Evolutionary conservation across 2,329 filamentous ascomycete genomes (phyloP).

Genomic region (Ophiostoma piceae): DNA sequence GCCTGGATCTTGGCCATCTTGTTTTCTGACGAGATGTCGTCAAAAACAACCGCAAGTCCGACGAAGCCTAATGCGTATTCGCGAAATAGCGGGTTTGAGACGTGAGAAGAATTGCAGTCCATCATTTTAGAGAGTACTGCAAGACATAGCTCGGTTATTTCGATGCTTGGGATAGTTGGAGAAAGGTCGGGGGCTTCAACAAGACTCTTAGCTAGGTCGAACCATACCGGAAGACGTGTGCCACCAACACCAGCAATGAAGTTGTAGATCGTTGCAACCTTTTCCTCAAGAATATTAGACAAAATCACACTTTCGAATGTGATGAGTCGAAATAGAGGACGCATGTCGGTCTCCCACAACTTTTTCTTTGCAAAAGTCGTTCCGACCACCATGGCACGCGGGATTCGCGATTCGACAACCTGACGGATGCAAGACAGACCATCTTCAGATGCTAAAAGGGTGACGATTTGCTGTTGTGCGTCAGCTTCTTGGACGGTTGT

Average conservation of each 20-base stretch:
- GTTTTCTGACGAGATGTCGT: not conserved
- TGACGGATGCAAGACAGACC: constrained; percentile 19
- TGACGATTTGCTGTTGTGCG: constrained; percentile 14
- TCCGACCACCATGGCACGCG: not conserved
- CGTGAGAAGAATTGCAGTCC: constrained; percentile 26
- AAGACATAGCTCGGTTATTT: constrained; percentile 25
- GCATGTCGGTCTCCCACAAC: constrained; percentile 18
- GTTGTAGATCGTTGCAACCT: constrained; percentile 36
- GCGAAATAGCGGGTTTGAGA: constrained; percentile 24
- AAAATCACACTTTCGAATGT: constrained; percentile 35
- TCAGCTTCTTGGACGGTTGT: not conserved
- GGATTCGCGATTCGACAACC: constrained; percentile 11
- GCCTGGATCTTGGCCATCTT: constrained; percentile 19
- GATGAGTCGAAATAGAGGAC: constrained; percentile 34
- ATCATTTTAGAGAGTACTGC: constrained; percentile 26
- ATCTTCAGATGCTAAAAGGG: constrained; percentile 14
- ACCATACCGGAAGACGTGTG: constrained; percentile 31
- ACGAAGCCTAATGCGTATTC: not conserved
- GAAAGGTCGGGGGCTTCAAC: not conserved
- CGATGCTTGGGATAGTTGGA: not conserved
- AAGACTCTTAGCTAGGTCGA: constrained; percentile 30
- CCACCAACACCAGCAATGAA: constrained; percentile 36
- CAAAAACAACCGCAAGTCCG: not conserved
- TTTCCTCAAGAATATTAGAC: constrained; percentile 38
- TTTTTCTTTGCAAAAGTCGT: constrained; percentile 9